Base-by-base conservation (phyloP, 495 filamentous ascomycete genomes). In the Lophiotrema nucula region DNA sequence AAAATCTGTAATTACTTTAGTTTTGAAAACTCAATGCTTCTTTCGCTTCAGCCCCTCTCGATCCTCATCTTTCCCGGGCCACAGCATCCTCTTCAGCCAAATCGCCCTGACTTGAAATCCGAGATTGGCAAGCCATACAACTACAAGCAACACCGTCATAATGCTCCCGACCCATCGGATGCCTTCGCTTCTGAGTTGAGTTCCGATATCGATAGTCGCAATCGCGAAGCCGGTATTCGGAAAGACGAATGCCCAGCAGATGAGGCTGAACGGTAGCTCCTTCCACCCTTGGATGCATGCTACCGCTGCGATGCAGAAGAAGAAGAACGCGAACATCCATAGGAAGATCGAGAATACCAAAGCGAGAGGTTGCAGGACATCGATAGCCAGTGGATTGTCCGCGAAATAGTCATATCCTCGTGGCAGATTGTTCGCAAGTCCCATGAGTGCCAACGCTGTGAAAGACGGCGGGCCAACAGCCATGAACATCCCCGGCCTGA, bases 401-500 rank as follows among this genome's bases (percentile, higher is more conserved):
- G 50, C 38, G 33, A 65, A 67, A 53, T 57, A 67, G 12, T 48
- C 45, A 25, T 65, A 61, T 10, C 24, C 38, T 4, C 48, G 52
- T 0, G 78, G 72, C 0, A 80, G 58, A 13, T 57, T 77, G n/a
- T 73, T 67, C 0, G 82, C 79, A 73, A 88, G 80, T 24, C 76
- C 76, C 28, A 88, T 77, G 12, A 88, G 70, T 5, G 85, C 84
- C 1, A 85, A 72, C 12, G 77, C 79, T 2, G 85, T 88, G 70
- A 87, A 89, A 1, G 79, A 76, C 0, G 85, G 0, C 83, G 38
- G 19, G 12, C 50, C 84, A 8, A 88, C 84, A 5, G 82, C 82
- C 56, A 88, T 87, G 68, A 87, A 88, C 82, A 88, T 86, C 2
- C 79, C 83, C 0, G 83, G 81, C 39, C 83, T 66, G 8, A n/a